Evolutionary conservation across 352 stramenopile species (phyloP).

Genomic region (Globisporangium mamillatum): DNA sequence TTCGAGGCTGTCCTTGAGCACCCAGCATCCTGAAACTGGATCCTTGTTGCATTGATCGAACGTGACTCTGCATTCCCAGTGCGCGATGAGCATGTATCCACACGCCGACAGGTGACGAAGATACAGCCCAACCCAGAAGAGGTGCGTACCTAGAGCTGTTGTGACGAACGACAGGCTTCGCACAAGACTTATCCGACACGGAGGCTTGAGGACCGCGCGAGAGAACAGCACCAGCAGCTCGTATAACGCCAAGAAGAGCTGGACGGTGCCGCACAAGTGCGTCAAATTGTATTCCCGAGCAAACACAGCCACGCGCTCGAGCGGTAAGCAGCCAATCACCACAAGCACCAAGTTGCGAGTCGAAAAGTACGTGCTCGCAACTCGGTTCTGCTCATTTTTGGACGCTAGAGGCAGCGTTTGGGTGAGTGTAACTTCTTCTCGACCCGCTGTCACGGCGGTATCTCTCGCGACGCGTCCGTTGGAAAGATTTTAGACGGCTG

Average conservation of each 20-base stretch:
- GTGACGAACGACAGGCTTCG: background rate
- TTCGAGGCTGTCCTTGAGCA: conserved; percentile 24
- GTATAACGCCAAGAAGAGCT: background rate
- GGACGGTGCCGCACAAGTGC: background rate
- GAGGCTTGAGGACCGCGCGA: background rate
- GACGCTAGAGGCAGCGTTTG: background rate
- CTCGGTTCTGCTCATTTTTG: conserved; percentile 1
- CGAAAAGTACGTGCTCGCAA: background rate
- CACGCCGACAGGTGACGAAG: conserved; percentile 21
- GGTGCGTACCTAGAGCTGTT: conserved; percentile 3
- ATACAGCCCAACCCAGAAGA: conserved; percentile 26
- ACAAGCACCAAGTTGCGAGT: conserved; percentile 2
- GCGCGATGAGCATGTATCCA: conserved; percentile 27
- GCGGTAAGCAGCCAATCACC: background rate
- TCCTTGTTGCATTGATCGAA: conserved; percentile 10
- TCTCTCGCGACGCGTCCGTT: background rate
- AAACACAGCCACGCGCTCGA: background rate
- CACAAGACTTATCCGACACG: background rate
- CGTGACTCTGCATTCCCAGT: conserved; percentile 19
- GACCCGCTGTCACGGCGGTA: background rate
- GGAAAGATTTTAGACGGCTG: background rate
- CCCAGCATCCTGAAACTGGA: conserved; percentile 23
- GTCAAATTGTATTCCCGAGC: background rate
- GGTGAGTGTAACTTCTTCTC: background rate
- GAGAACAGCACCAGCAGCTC: background rate